phyloP scores from a whole-genome alignment of 2,329 filamentous ascomycete genomes.

The Cryphonectria japonica region DNA sequence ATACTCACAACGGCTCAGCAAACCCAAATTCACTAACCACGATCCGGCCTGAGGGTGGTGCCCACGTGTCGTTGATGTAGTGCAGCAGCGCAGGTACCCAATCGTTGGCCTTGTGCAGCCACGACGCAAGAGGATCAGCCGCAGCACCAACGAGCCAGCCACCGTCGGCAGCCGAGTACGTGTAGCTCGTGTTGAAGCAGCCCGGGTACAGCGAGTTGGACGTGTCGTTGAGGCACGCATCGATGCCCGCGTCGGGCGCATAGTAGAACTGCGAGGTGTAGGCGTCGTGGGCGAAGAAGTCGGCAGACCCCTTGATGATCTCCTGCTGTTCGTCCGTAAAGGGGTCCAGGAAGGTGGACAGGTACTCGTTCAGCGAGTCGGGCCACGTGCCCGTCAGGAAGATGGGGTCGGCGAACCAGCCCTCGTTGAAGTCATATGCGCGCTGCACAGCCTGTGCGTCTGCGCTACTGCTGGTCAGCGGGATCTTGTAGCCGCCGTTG shows the following conservation, averaged over 20 bases:
- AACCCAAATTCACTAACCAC: slow-evolving; percentile 22
- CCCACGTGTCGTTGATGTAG: slow-evolving; percentile 23
- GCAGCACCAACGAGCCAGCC: slow-evolving; percentile 21
- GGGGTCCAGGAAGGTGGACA: slow-evolving; percentile 25
- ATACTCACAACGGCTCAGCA: slow-evolving; percentile 17
- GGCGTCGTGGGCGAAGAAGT: slow-evolving; percentile 24
- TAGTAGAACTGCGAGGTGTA: slow-evolving; percentile 24
- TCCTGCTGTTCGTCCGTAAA: slow-evolving; percentile 19
- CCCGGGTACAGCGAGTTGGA: slow-evolving; percentile 21
- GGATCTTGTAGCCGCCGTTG: slow-evolving; percentile 26
- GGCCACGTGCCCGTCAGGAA: slow-evolving; percentile 26
- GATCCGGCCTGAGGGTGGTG: slow-evolving; percentile 17
- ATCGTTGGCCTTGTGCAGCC: slow-evolving; percentile 21
- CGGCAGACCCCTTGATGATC: slow-evolving; percentile 13
- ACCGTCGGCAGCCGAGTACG: slow-evolving; percentile 14
- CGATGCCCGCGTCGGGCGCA: slow-evolving; percentile 21
- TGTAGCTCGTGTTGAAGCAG: slow-evolving; percentile 25
- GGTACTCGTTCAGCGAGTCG: slow-evolving; percentile 19
- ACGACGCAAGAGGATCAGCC: slow-evolving; percentile 18
- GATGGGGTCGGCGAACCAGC: slow-evolving; percentile 25
- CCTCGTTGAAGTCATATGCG: slow-evolving; percentile 27
- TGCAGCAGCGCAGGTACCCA: slow-evolving; percentile 24
- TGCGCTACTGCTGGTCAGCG: slow-evolving; percentile 16
- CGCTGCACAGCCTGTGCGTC: slow-evolving; percentile 24
- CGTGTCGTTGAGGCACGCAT: slow-evolving; percentile 15